Base-by-base conservation (phyloP, 257 asterid genomes). In the Nemophila menziesii region DNA sequence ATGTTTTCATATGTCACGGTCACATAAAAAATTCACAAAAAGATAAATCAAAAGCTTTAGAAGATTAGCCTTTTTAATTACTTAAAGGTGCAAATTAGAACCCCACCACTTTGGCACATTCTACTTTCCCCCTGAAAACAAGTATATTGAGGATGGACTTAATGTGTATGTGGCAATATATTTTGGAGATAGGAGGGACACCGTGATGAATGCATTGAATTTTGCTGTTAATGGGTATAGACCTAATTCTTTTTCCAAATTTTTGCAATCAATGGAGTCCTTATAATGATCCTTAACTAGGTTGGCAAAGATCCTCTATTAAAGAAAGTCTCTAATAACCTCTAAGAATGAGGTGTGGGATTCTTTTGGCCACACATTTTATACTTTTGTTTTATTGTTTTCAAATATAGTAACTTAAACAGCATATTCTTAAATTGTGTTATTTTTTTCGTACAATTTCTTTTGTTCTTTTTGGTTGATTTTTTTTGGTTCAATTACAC, bases 91-190 rank as follows among this genome's bases (percentile, higher is more conserved):
- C 14, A 49, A 38, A 37, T 11, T 10, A 21, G 4, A 27, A 26
- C 34, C 57, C 57, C 49, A 42, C 57, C 57, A 40, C 57, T 26
- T 23, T 16, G 21, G 4, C 33, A 24, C 36, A 29, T 13, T 29
- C 29, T 51, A 14, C 39, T 51, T 39, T 39, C 42, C 48, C 23
- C 48, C 39, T 21, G 10, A 17, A 39, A 51, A 51, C 18, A n/a
- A 11, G 40, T 2, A 39, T 11, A 0, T 10, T 10, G n/a, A 22
- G 37, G 27, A 13, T 8, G 22, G 36, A 19, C 36, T 43, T 43
- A 20, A 36, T 20, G 39, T 16, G 22, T 3, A 5, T 20, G 26
- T 10, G 11, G 8, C 44, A 34, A 14, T 29, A 20, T 4, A 5
- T 5, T 42, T 26, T 26, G 33, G n/a, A 40, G 55, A 13, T 34